Evolutionary conservation across 345 rosid genomes (phyloP), one percentile per base, ranked within the genome.

Genomic region (Salix viminalis): DNA sequence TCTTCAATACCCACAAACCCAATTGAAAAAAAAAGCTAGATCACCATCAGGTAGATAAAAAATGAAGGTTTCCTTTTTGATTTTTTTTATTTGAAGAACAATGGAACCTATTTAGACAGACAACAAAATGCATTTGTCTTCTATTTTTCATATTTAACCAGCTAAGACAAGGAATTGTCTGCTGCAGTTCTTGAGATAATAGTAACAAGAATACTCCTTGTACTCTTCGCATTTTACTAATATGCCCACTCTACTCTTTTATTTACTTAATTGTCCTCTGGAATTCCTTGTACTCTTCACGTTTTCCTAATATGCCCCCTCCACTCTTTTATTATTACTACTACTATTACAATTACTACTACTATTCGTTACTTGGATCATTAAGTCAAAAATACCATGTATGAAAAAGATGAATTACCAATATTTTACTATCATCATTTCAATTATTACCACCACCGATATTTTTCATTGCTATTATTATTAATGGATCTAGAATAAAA

Each of bases 101-200:
- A 12, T 6, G 60, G 41, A 54, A 69, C 32, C 66, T 65, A 41
- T 32, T 58, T 32, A 30, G 50, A 52, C 32, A 71, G 70, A 70
- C 50, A 75, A 71, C 65, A 65, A 65, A 71, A 61, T 39, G 16
- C 6, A 42, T 66, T 14, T 18, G 54, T 26, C 39, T n/a, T n/a
- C 28, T 19, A 30, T 19, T 6, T 46, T 72, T 48, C 44, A 7
- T 39, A 39, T 26, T 21, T 44, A 34, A 56, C 46, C 70, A 72
- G 77, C 60, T 50, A 68, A 72, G 50, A 76, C 65, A 69, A 76
- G 74, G 54, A 76, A 72, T 76, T 71, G 83, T 61, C 74, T 76
- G 80, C 65, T 76, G 80, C 65, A 32, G 54, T 24, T 56, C 61
- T 56, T 21, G 9, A 8, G 61, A 56, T 56, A 56, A 21, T 21